Evolutionary conservation across 768 basidiomycete species (phyloP).

Genomic region (Trametes cingulata): DNA sequence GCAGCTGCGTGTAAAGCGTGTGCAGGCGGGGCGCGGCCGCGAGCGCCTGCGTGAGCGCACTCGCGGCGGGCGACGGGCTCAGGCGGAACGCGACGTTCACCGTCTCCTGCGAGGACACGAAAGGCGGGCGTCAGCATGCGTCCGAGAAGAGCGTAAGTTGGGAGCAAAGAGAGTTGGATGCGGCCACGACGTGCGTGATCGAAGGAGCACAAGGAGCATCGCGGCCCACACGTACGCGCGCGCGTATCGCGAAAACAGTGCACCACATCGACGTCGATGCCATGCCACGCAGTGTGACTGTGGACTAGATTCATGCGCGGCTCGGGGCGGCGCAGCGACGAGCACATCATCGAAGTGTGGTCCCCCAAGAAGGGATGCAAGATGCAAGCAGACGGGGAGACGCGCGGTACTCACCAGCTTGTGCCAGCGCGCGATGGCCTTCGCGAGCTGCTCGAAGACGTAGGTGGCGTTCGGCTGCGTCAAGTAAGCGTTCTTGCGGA

Average conservation of each 20-base stretch:
- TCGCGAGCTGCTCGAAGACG: slow-evolving; percentile 48
- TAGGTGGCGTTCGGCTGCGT: slow-evolving; percentile 49
- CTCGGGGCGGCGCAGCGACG: neutral
- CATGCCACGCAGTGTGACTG: no score
- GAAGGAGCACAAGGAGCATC: neutral
- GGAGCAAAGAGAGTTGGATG: no score
- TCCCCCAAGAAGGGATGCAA: no score
- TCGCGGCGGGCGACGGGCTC: slow-evolving; percentile 39
- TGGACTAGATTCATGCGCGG: neutral
- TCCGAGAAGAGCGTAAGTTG: neutral
- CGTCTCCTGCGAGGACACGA: slow-evolving; percentile 41
- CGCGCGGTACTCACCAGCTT: slow-evolving; percentile 44
- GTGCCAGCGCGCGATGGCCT: slow-evolving; percentile 44
- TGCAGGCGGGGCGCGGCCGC: slow-evolving; percentile 46
- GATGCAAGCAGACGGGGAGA: neutral
- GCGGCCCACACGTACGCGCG: neutral
- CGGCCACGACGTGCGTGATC: neutral
- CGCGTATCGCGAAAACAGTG: neutral
- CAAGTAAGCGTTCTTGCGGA: slow-evolving; percentile 61
- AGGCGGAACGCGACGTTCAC: slow-evolving; percentile 58
- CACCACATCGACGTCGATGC: neutral
- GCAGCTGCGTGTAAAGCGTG: slow-evolving; percentile 53
- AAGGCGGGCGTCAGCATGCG: slow-evolving; percentile 16
- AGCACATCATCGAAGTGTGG: neutral
- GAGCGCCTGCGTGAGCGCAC: slow-evolving; percentile 37